phyloP scores from a whole-genome alignment of 1,139 yeast species.

The Petasospora fabianii region DNA sequence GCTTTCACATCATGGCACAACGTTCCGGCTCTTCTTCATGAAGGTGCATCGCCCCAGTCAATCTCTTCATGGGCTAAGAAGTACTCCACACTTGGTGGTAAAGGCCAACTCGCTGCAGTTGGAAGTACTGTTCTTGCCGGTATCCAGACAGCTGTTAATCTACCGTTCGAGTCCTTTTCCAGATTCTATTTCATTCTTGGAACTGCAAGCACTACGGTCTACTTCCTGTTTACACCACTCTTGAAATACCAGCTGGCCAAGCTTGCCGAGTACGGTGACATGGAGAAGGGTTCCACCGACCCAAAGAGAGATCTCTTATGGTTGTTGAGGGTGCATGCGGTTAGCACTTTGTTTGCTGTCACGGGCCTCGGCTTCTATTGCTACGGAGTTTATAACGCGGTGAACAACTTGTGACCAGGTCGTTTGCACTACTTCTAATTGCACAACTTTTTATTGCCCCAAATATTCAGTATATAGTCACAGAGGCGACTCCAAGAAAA shows the following conservation, averaged over 20 bases:
- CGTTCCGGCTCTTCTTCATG: conserved; percentile 16
- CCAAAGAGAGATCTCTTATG: conserved; percentile 16
- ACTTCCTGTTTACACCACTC: conserved; percentile 17
- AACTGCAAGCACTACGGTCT: conserved; percentile 12
- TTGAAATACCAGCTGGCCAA: conserved; percentile 14
- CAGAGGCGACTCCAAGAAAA: not conserved
- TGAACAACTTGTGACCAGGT: conserved; percentile 2
- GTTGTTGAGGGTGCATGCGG: conserved; percentile 12
- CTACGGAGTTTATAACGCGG: conserved; percentile 17
- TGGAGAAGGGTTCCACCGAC: conserved; percentile 3
- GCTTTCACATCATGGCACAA: conserved; percentile 17
- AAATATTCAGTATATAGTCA: not conserved
- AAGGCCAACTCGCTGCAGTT: conserved; percentile 8
- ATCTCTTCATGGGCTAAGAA: conserved; percentile 13
- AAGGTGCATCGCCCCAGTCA: conserved; percentile 13
- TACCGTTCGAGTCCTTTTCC: conserved; percentile 17
- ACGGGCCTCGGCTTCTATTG: conserved; percentile 16
- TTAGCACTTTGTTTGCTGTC: conserved; percentile 16
- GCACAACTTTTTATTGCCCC: not conserved
- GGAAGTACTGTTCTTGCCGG: conserved; percentile 18
- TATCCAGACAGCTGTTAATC: conserved; percentile 9
- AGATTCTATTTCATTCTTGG: conserved; percentile 21
- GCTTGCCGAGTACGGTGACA: conserved; percentile 9
- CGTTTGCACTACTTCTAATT: too few species aligned
- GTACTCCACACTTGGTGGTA: conserved; percentile 11